Base-by-base conservation (phyloP, 2,329 filamentous ascomycete genomes). In the Sarocladium oryzae region DNA sequence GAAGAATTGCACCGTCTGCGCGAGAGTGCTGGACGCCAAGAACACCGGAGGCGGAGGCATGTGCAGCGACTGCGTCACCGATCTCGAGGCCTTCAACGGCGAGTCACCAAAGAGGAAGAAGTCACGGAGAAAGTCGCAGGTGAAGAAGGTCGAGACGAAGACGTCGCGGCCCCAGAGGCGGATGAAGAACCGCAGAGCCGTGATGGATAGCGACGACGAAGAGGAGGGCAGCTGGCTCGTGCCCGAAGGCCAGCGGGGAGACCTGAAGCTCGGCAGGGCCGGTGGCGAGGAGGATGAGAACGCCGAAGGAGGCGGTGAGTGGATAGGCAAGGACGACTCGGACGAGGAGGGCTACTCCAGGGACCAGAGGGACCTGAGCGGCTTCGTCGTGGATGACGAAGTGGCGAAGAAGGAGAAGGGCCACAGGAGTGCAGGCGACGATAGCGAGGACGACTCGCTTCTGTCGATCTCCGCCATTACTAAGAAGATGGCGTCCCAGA, bases 261-360 rank as follows among this genome's bases (percentile, higher is more conserved):
- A 74, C 1, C 62, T 84, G 3, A 72, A 74, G n/a, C 74, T 91
- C 15, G 88, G 87, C 45, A 86, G 84, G 63, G 86, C 88, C 40
- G 89, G 89, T n/a, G 89, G 88, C 3, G 80, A 82, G n/a, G 86
- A 89, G 50, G 89, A 95, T 56, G 89, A 95, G 65, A 82, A 96
- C 62, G 88, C 86, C 2, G 91, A 95, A 63, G 89, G 89, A 2
- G 89, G 86, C 3, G 91, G 89, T 20, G 88, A 95, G 52, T 89
- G 82, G 64, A 75, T 96, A 48, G 79, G 79, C 33, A 82, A 85
- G 0, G 82, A 87, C 26, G 87, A 93, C 60, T 88, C 85, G 0
- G 76, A 78, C 2, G 79, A 77, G 7, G 81, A 79, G 23, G 73
- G 74, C 9, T 76, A 80, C 9, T 75, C 75, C 2, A 70, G 77